Percentiles rank a stretch among this genome's conserved stretches.
Conservation (phyloP, 2,329 filamentous ascomycete genomes). For the Neocatenulostroma microsporum region DNA sequence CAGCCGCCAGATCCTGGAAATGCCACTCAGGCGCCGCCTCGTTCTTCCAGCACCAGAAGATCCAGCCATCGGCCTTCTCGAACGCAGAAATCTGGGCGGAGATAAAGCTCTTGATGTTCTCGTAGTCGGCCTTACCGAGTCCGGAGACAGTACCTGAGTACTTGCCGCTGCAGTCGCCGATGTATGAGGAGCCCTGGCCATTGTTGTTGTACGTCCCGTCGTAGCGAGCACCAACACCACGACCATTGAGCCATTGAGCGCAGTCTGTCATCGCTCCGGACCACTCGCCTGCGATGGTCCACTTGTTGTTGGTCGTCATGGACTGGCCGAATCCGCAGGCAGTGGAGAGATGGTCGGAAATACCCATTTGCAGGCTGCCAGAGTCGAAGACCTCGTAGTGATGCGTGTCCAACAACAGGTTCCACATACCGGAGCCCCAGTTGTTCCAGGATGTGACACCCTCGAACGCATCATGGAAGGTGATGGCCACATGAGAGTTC, state of each 20-base stretch:
- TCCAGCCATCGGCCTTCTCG: slow-evolving; percentile 48
- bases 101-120: slow-evolving; percentile 42
- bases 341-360: slow-evolving; percentile 46
- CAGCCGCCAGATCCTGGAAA: slow-evolving; percentile 42
- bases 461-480: slow-evolving; percentile 53
- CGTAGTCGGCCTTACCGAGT: slow-evolving; percentile 41
- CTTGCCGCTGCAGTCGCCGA: slow-evolving; percentile 50
- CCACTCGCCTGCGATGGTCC: slow-evolving; percentile 63
- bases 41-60: slow-evolving; percentile 54
- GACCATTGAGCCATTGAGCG: slow-evolving; percentile 45
- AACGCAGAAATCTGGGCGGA: slow-evolving; percentile 49
- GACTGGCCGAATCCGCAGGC: slow-evolving; percentile 48
- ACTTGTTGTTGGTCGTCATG: slow-evolving; percentile 53
- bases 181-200: slow-evolving; percentile 36
- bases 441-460: slow-evolving; percentile 52
- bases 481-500: slow-evolving; percentile 39
- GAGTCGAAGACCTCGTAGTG: slow-evolving; percentile 59
- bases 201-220: slow-evolving; percentile 52
- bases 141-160: slow-evolving; percentile 38
- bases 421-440: slow-evolving; percentile 47
- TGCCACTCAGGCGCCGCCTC: slow-evolving; percentile 47
- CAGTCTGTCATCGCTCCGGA: slow-evolving; percentile 59
- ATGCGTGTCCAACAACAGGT: slow-evolving; percentile 56
- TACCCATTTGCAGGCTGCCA: slow-evolving; percentile 42
- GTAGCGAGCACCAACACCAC: slow-evolving; percentile 52